Evolutionary conservation across 2,329 filamentous ascomycete species (phyloP).

Genomic region (Dryadomyces quercivorus): DNA sequence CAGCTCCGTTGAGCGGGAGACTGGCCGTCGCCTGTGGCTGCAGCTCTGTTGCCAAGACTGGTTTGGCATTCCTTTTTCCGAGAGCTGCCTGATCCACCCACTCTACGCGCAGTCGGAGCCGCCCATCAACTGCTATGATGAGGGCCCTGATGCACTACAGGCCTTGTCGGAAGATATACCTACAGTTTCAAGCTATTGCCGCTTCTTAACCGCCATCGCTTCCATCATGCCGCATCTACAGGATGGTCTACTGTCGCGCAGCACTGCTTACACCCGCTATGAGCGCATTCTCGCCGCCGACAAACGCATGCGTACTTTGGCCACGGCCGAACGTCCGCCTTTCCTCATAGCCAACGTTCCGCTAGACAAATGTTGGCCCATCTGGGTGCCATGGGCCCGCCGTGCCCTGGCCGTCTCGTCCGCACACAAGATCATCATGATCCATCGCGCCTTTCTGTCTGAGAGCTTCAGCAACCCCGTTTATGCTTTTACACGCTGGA

Average conservation of each 20-base stretch:
- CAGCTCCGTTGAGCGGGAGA: slow-evolving; percentile 16
- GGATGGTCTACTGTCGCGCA: slow-evolving; percentile 21
- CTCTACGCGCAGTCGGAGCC: slow-evolving; percentile 20
- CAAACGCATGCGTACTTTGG: slow-evolving; percentile 20
- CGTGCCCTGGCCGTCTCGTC: slow-evolving; percentile 24
- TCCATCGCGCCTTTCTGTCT: slow-evolving; percentile 25
- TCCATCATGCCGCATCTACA: slow-evolving; percentile 20
- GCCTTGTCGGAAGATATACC: slow-evolving; percentile 11
- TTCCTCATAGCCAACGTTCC: slow-evolving; percentile 17
- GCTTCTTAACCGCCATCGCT: slow-evolving; percentile 20
- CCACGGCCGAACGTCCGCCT: slow-evolving; percentile 18
- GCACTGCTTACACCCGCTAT: slow-evolving; percentile 22
- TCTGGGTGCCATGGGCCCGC: slow-evolving; percentile 21
- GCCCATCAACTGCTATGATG: slow-evolving; percentile 24
- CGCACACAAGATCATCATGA: slow-evolving; percentile 28
- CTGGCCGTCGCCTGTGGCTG: slow-evolving; percentile 23
- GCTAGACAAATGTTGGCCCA: slow-evolving; percentile 17
- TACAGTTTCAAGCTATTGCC: slow-evolving; percentile 16
- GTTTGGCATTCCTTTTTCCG: slow-evolving; percentile 24
- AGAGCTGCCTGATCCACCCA: slow-evolving; percentile 25
- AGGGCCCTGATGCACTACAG: slow-evolving; percentile 7
- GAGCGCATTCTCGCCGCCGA: slow-evolving; percentile 23
- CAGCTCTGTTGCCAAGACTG: slow-evolving; percentile 26
- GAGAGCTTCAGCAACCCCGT: slow-evolving; percentile 20
- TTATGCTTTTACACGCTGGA: slow-evolving; percentile 21